A percentile compares a stretch with the other conserved stretches of the same genome.
These are phyloP conservation scores for Ceratocystis lukuohia DNA, from an alignment of 2,329 filamentous ascomycete species.

Conservation along the genomic window DNA sequence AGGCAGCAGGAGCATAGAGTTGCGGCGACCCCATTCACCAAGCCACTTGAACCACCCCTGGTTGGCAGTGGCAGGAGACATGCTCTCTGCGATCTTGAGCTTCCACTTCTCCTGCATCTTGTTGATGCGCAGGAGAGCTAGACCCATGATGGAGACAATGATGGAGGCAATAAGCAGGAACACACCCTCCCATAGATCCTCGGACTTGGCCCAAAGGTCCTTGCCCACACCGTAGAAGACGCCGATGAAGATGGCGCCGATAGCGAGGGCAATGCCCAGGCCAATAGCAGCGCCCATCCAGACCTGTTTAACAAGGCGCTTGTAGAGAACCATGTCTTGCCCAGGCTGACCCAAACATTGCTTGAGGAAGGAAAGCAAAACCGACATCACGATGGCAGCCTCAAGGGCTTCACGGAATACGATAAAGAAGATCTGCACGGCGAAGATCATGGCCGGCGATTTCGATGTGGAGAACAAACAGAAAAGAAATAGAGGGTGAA, in stretches of 20 bases:
- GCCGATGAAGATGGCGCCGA: conserved; percentile 56
- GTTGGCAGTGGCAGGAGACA: conserved; percentile 26
- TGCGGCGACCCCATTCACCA: conserved; percentile 50
- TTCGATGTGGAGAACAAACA: background rate
- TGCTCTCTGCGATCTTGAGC: conserved; percentile 53
- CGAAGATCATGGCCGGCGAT: conserved; percentile 58
- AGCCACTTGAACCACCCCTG: conserved; percentile 21
- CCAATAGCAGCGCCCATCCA: conserved; percentile 55
- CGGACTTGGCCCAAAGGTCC: conserved; percentile 46
- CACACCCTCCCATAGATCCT: conserved; percentile 60
- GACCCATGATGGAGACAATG: conserved; percentile 61
- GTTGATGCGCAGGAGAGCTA: conserved; percentile 58
- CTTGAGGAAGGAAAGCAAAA: conserved; percentile 75
- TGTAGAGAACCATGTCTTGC: conserved; percentile 49
- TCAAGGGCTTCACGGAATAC: conserved; percentile 77
- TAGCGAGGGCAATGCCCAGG: conserved; percentile 48
- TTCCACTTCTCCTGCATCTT: conserved; percentile 70
- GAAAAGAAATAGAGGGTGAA: background rate
- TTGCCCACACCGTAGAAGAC: conserved; percentile 57
- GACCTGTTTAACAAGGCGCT: conserved; percentile 53
- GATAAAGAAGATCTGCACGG: conserved; percentile 77
- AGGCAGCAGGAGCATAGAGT: conserved; percentile 64
- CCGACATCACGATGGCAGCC: conserved; percentile 71
- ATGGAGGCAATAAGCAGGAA: conserved; percentile 54
- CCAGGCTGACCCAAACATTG: conserved; percentile 57